Evolutionary conservation across 768 basidiomycete species (phyloP), one percentile per base, ranked within the genome.

Genomic region (Leccinum subgranulosum): DNA sequence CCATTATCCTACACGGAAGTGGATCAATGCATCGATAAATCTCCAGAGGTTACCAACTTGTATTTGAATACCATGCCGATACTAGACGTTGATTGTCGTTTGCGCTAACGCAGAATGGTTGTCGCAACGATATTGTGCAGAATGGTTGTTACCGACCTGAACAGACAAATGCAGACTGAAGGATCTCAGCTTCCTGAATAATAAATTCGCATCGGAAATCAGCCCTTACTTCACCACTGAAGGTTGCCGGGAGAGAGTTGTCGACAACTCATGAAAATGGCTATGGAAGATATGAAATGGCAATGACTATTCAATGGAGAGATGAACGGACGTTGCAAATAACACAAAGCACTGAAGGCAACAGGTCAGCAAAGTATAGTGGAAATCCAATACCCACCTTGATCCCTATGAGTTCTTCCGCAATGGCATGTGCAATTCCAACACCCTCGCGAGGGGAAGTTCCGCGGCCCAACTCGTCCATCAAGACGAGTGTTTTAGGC

Each of bases 381-480:
- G 39, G 33, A 17, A 33, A 55, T 39, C 48, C 45, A 45, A 39
- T 23, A 60, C 77, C 41, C 31, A 90, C 94, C 77, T 90, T 90
- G 49, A 81, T 75, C 51, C 75, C 76, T 63, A 98, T 86, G 55
- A 86, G 81, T 67, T 74, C 90, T 75, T 87, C 93, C 15, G 83
- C 90, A 64, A 93, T 90, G 14, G 92, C 90, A 72, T 92, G 86
- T 1, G 89, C 84, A 57, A 94, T 90, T 4, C 90, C 92, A 15
- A 90, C 74, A 10, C 83, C 96, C 74, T 90, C 96, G 31, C 77
- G 74, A 0, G 94, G 87, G 3, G 91, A 88, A 2, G 96, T 98
- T 1, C 96, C 96, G 31, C 94, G 81, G 0, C 96, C 96, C 6
- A 98, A 79, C 71, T 99, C 97, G 68, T 99, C 97, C 14, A 98